These are phyloP conservation scores for Sporothrix pseudoabietina DNA, from an alignment of 2,329 filamentous ascomycete species.

Conservation along the genomic window DNA sequence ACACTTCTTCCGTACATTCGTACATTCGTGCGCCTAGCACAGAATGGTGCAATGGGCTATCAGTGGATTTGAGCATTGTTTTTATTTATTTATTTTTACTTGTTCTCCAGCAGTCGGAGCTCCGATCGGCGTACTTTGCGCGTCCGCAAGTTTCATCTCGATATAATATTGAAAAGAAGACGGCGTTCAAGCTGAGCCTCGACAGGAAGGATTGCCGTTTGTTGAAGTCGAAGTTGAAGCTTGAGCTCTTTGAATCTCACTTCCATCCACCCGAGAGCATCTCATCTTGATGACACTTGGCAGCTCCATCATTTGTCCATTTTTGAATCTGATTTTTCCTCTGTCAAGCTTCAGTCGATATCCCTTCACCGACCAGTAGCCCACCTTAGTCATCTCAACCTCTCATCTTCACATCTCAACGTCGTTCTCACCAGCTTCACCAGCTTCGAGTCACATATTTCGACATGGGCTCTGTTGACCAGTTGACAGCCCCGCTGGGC, in stretches of 20 bases:
- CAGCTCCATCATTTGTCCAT: background rate
- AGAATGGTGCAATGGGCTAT: background rate
- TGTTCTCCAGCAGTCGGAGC: background rate
- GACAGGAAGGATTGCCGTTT: background rate
- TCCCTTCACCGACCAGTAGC: background rate
- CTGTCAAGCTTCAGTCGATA: slow-evolving; percentile 3
- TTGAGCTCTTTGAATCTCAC: background rate
- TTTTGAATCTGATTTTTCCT: background rate
- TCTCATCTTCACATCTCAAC: background rate
- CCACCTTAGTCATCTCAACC: background rate
- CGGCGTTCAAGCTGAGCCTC: background rate
- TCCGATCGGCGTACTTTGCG: background rate
- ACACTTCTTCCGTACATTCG: background rate
- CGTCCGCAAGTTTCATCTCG: background rate
- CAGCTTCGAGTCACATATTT: background rate
- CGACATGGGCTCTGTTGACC: slow-evolving; percentile 26
- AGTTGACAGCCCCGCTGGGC: background rate
- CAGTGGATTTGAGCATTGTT: background rate
- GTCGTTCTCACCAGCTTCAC: background rate
- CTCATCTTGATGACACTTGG: background rate
- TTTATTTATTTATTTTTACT: background rate
- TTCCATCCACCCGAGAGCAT: background rate
- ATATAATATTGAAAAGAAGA: background rate
- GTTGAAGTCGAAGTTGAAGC: background rate
- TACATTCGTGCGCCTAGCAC: slow-evolving; percentile 2